Evolutionary conservation across 2,329 filamentous ascomycete species (phyloP).

Genomic region (Nemania sp.): DNA sequence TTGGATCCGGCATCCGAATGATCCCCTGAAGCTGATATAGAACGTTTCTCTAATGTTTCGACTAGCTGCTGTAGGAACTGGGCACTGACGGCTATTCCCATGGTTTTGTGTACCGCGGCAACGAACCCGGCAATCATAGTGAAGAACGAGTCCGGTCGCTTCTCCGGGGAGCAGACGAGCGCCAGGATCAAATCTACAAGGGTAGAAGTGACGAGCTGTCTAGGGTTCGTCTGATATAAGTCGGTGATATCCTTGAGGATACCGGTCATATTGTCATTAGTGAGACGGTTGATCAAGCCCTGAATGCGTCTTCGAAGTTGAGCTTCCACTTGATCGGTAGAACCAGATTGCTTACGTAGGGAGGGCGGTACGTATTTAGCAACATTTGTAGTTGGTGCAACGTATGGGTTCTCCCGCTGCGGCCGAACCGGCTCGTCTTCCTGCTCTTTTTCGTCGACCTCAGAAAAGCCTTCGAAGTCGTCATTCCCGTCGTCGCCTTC

Average conservation of each 20-base stretch:
- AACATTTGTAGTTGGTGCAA: constrained; percentile 72
- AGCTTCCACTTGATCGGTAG: constrained; percentile 74
- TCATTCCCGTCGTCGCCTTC: constrained; percentile 54
- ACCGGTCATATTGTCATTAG: constrained; percentile 87
- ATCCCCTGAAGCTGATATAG: constrained; percentile 59
- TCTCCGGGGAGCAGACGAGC: constrained; percentile 83
- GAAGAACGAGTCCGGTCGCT: constrained; percentile 86
- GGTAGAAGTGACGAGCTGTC: constrained; percentile 87
- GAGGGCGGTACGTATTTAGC: constrained; percentile 93
- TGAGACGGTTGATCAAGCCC: constrained; percentile 91
- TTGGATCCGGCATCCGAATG: constrained; percentile 51
- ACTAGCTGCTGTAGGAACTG: constrained; percentile 84
- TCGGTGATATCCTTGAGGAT: constrained; percentile 86
- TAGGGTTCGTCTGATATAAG: constrained; percentile 83
- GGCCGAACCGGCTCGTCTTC: constrained; percentile 53
- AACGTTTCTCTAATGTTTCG: constrained; percentile 77
- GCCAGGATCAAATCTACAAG: constrained; percentile 81
- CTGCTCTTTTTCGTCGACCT: constrained; percentile 44
- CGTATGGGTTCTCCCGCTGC: constrained; percentile 86
- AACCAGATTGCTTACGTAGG: constrained; percentile 71
- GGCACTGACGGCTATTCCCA: constrained; percentile 90
- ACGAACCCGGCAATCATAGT: constrained; percentile 92
- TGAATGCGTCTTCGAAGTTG: constrained; percentile 84
- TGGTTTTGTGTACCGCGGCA: constrained; percentile 85
- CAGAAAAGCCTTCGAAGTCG: constrained; percentile 56